Conservation (phyloP, 164 flowering plant genomes). For the Annona cherimola region DNA sequence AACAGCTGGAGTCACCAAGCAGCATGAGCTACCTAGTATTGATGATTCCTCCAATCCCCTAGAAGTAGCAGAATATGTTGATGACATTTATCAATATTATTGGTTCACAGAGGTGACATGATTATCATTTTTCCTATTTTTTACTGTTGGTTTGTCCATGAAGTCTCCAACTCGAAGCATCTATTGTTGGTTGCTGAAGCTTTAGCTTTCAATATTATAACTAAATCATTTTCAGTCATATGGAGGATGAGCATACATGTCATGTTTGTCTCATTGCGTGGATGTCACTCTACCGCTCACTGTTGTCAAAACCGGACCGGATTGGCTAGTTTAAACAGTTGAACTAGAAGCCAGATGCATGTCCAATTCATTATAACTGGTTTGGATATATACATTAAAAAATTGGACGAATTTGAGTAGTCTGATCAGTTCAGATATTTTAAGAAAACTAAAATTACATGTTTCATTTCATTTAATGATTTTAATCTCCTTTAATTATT, state of each 20-base stretch:
- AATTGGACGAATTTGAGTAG: too few species aligned
- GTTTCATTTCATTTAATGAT: too few species aligned
- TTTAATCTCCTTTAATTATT: too few species aligned
- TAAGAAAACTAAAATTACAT: too few species aligned
- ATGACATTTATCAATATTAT: conserved; percentile 79
- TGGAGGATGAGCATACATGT: neutral
- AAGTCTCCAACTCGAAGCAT: neutral
- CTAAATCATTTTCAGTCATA: neutral
- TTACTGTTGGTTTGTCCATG: neutral
- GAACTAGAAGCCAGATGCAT: too few species aligned
- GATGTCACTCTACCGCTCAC: neutral
- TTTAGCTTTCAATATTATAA: neutral
- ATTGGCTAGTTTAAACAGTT: too few species aligned
- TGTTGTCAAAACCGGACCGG: too few species aligned
- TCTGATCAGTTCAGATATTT: too few species aligned
- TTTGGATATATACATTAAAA: too few species aligned
- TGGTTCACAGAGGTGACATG: conserved; percentile 77
- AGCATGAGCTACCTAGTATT: conserved; percentile 51
- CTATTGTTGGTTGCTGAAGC: neutral
- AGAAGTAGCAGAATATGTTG: conserved; percentile 85
- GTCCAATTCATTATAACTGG: too few species aligned
- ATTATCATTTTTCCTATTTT: neutral
- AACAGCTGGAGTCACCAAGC: conserved; percentile 20
- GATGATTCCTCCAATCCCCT: conserved; percentile 66
- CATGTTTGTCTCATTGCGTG: neutral